Evolutionary conservation across 2,329 filamentous ascomycete species (phyloP), one percentile per base, ranked within the genome.

Genomic region (Metarhizium guizhouense): DNA sequence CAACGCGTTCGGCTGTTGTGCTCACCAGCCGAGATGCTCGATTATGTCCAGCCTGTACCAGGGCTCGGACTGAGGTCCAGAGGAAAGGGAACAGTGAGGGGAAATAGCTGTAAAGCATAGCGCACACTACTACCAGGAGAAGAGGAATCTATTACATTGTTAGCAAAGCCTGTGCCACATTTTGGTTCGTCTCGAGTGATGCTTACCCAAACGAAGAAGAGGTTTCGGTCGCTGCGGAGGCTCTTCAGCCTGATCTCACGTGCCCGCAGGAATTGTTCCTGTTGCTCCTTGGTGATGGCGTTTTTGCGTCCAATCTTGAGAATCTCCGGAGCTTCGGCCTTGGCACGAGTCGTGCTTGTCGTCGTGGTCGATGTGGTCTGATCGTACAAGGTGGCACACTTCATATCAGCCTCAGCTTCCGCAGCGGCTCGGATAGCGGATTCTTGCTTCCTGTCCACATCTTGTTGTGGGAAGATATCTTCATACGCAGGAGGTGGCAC

Each of bases 401-500:
- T 85, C 42, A 71, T 70, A 61, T 86, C 82, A 4, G 81, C 81
- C 25, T 81, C 76, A 2, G 76, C 76, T 32, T 86, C 83, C 14
- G 76, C 78, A 1, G 79, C 79, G 3, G 83, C 84, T 54, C 75
- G 75, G 8, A 76, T 75, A 1, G 80, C 81, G n/a, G 81, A 80
- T 18, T 77, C 72, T 62, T 81, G 77, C 68, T 87, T 86, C 29
- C 70, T 72, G 55, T 85, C 80, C 16, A 76, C 59, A 48, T 77
- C 74, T 54, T 75, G 70, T 45, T 74, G 72, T 2, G 87, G 88
- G 67, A 84, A 94, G 32, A 94, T 81, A 51, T 92, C 89, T 54
- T 91, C 85, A 61, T 94, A 94, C 0, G 89, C 82, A 10, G 89
- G 89, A 8, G 88, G 88, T 36, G 81, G 76, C 4, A 76, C 73